Evolutionary conservation across 2,329 filamentous ascomycete genomes (phyloP).

Genomic region (Neopestalotiopsis clavispora): DNA sequence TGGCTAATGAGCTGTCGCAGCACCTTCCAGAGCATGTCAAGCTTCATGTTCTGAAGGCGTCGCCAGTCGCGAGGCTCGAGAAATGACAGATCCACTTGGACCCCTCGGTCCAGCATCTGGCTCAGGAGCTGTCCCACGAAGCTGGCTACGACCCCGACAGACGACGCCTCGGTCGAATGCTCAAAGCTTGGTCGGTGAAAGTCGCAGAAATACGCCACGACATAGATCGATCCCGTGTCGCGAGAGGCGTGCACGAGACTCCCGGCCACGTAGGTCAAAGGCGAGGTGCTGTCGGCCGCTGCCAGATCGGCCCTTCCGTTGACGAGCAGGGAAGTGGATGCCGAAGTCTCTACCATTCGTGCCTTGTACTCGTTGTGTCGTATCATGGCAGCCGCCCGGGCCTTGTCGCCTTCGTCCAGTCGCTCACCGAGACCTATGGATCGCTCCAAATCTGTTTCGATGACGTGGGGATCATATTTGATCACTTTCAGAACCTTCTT

Average conservation of each 20-base stretch:
- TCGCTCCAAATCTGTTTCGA: background rate
- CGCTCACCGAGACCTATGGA: background rate
- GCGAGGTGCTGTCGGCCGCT: slow-evolving; percentile 19
- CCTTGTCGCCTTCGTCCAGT: slow-evolving; percentile 17
- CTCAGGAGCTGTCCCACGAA: slow-evolving; percentile 22
- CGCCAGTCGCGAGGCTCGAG: slow-evolving; percentile 18
- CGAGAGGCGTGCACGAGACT: slow-evolving; percentile 17
- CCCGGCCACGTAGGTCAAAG: slow-evolving; percentile 22
- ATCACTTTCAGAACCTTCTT: background rate
- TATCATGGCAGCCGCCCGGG: slow-evolving; percentile 18
- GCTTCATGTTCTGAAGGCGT: slow-evolving; percentile 12
- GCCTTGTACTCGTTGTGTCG: slow-evolving; percentile 14
- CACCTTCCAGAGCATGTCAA: slow-evolving; percentile 17
- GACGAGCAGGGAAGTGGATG: slow-evolving; percentile 18
- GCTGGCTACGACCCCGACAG: slow-evolving; percentile 19
- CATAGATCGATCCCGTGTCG: slow-evolving; percentile 16
- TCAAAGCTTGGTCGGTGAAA: slow-evolving; percentile 18
- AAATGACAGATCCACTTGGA: slow-evolving; percentile 17
- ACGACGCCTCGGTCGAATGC: background rate
- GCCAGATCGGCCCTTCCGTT: slow-evolving; percentile 22
- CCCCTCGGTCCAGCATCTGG: slow-evolving; percentile 19
- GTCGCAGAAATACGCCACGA: slow-evolving; percentile 25
- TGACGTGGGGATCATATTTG: background rate
- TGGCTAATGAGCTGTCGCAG: slow-evolving; percentile 20
- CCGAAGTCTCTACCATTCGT: slow-evolving; percentile 16